phyloP scores from a whole-genome alignment of 345 rosid genomes.

The Turnera subulata region DNA sequence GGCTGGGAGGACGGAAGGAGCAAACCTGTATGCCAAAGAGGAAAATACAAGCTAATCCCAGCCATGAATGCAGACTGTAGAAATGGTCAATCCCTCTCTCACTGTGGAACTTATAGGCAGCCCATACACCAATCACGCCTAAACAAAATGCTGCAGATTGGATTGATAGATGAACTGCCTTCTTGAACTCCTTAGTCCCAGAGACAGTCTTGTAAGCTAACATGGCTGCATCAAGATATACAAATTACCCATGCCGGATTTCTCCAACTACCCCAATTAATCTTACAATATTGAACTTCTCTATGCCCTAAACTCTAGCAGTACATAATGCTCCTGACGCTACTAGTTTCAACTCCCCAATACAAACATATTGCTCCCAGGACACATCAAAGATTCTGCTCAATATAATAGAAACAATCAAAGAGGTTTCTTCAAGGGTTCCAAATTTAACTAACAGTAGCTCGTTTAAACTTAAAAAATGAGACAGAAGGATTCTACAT shows the following conservation, averaged over 20 bases:
- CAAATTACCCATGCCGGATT: neutral
- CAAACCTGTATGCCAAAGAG: constrained; percentile 75
- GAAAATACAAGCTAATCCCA: constrained; percentile 72
- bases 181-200: constrained; percentile 76
- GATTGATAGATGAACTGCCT: constrained; percentile 65
- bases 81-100: constrained; percentile 91
- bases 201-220: constrained; percentile 81
- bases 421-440: too few relatives aligned
- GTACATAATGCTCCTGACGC: too few relatives aligned
- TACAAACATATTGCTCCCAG: too few relatives aligned
- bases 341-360: too few relatives aligned
- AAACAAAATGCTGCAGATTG: constrained; percentile 59
- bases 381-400: too few relatives aligned
- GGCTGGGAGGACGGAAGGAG: neutral
- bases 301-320: neutral
- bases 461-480: neutral
- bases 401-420: too few relatives aligned
- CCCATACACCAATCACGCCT: constrained; percentile 77
- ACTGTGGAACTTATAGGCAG: constrained; percentile 83
- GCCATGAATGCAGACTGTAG: constrained; percentile 96
- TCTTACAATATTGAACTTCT: neutral
- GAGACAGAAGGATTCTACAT: neutral
- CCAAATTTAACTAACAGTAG: neutral
- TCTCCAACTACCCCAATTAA: neutral
- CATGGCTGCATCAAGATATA: constrained; percentile 52